Base-by-base conservation (phyloP, 148 eudicot genomes). In the Cornus florida region DNA sequence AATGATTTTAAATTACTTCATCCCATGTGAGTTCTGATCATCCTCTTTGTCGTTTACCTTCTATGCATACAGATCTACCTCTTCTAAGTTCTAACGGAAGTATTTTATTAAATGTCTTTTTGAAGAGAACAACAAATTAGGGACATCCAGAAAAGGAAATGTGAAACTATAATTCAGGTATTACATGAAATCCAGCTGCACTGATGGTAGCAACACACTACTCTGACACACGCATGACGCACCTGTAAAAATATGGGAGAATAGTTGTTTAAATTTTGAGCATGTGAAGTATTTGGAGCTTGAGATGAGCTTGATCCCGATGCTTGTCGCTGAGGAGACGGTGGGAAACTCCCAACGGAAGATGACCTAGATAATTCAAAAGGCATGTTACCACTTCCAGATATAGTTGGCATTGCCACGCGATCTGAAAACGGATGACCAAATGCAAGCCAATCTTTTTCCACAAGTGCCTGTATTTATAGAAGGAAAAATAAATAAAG, bases 391-490 rank as follows among this genome's bases (percentile, higher is more conserved):
- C 92, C 94, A 82, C 88, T 85, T 71, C 90, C 97, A 23, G 91
- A 82, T 66, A 90, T 79, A 70, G 90, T 84, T 64, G 98, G 99
- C 78, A 90, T 84, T 79, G 96, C 99, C 76, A 84, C 35, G 70
- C 99, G 97, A 72, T 97, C 99, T 67, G 99, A 82, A 89, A 94
- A 97, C 38, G 97, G 97, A 87, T 97, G 99, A 66, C 99, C 98
- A 90, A 94, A 97, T 77, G 98, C 92, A 80, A 97, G 95, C 99
- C 99, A 97, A 80, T 97, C 99, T 79, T 97, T 97, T 85, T 97
- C 99, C 82, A 97, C 94, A 67, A 97, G 94, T 71, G 98, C 99
- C 99, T 97, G 88, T 43, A 81, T 20, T 48, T 4, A 69, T 66
- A 43, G 8, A 77, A 38, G 56, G 43, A 35, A 43, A 60, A 57